phyloP scores from a whole-genome alignment of 2,329 filamentous ascomycete species.

The Aspergillus awamori region DNA sequence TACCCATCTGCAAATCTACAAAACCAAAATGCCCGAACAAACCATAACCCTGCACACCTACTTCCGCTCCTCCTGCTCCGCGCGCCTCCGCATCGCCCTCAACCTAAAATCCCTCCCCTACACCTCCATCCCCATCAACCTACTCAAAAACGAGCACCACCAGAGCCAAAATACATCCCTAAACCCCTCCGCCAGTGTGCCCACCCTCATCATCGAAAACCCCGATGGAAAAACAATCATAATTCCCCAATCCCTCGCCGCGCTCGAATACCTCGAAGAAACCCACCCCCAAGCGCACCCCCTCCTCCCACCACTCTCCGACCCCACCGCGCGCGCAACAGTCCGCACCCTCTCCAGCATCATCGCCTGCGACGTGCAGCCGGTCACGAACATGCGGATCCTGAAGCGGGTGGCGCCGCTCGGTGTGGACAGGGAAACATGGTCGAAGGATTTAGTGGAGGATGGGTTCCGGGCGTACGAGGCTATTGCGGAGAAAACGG shows the following conservation, averaged over 20 bases:
- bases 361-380: slow-evolving; percentile 62
- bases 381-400: slow-evolving; percentile 61
- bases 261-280: slow-evolving; percentile 66
- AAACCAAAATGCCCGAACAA: slow-evolving; percentile 23
- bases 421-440: slow-evolving; percentile 49
- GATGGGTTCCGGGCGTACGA: slow-evolving; percentile 63
- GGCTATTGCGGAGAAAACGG: slow-evolving; percentile 35
- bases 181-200: slow-evolving; percentile 61
- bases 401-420: slow-evolving; percentile 53
- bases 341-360: slow-evolving; percentile 59
- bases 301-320: slow-evolving; percentile 51
- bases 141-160: slow-evolving; percentile 58
- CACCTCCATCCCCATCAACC: slow-evolving; percentile 54
- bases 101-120: slow-evolving; percentile 58
- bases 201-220: slow-evolving; percentile 50
- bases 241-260: slow-evolving; percentile 62
- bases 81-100: slow-evolving; percentile 62
- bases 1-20: not conserved
- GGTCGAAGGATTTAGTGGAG: slow-evolving; percentile 56
- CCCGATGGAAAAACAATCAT: slow-evolving; percentile 34
- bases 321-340: slow-evolving; percentile 50
- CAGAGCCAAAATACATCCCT: slow-evolving; percentile 48
- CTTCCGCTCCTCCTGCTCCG: slow-evolving; percentile 65
- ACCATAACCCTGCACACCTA: slow-evolving; percentile 57
- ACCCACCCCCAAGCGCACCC: slow-evolving; percentile 47